Evolutionary conservation across 768 basidiomycete genomes (phyloP), one percentile per base, ranked within the genome.

Genomic region (Coprinellus micaceus): DNA sequence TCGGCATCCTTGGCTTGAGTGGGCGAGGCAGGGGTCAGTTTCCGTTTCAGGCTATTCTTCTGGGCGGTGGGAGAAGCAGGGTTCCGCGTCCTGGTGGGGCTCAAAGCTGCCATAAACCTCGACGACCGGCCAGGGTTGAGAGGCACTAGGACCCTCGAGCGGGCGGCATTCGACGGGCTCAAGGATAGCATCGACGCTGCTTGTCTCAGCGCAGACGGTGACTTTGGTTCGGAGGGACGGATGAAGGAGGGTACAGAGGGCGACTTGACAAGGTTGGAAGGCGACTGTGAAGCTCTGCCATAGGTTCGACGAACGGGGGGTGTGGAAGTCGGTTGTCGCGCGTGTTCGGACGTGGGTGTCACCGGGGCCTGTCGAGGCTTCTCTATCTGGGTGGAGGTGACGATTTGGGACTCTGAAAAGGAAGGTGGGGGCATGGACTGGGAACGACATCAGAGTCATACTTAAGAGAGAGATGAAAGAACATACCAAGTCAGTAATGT

Each of bases 391-490:
- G 83, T 4, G 83, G 83, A 85, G 25, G 81, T 83, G 29, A 69
- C 63, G 21, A 85, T 64, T 55, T 82, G 70, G 11, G 77, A 71
- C 5, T 74, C 68, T 28, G 80, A 78, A 60, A 84, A 84, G 6
- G 83, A 84, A 3, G 82, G 82, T 1, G 82, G 82, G 19, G 80
- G 66, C 56, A 77, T 81, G n/a, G 71, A 68, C 81, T 76, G 33
- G 22, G 45, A 45, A n/a, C 1, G 58, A 46, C 10, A n/a, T 25
- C 41, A 43, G n/a, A 49, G 7, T n/a, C 24, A 45, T 10, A 24
- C n/a, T 39, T 33, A 17, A 28, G 39, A 39, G 33, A 29, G 21
- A 11, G 33, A 47, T 36, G 33, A 25, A 15, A 15, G 26, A 5
- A 48, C 19, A 30, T 48, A 45, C 21, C 11, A 36, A 13, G 46